Evolutionary conservation across 2,329 filamentous ascomycete species (phyloP).

Genomic region (Aureobasidium sp.): DNA sequence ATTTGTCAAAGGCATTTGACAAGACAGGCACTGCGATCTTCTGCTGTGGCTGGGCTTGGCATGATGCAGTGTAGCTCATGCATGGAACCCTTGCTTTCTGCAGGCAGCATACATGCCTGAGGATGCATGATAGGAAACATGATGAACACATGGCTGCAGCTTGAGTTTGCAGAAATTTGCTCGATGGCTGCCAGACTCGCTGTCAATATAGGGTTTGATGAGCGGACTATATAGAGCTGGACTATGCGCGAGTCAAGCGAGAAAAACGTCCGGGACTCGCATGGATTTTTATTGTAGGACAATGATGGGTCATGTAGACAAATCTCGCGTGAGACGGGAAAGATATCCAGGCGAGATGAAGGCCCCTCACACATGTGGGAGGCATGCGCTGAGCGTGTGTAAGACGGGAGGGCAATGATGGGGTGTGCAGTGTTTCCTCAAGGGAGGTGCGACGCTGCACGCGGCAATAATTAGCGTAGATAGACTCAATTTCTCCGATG

Average conservation of each 20-base stretch:
- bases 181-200: background rate
- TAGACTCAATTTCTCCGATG: background rate
- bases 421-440: background rate
- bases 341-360: background rate
- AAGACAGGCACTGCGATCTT: background rate
- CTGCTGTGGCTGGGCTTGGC: constrained; percentile 2
- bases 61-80: constrained; percentile 9
- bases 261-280: background rate
- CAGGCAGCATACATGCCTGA: constrained; percentile 7
- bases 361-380: constrained; percentile 2
- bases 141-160: constrained; percentile 6
- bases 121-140: background rate
- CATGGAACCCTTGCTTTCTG: constrained; percentile 8
- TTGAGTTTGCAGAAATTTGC: background rate
- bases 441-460: constrained; percentile 7
- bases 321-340: constrained; percentile 7
- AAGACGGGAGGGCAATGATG: background rate
- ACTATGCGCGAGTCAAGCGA: background rate
- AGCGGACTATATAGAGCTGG: background rate
- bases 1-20: background rate
- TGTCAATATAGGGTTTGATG: constrained; percentile 9
- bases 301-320: background rate
- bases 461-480: background rate
- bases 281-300: background rate
- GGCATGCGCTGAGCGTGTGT: background rate